Evolutionary conservation across 768 basidiomycete species (phyloP).

Genomic region (Pulveroboletus ravenelii): DNA sequence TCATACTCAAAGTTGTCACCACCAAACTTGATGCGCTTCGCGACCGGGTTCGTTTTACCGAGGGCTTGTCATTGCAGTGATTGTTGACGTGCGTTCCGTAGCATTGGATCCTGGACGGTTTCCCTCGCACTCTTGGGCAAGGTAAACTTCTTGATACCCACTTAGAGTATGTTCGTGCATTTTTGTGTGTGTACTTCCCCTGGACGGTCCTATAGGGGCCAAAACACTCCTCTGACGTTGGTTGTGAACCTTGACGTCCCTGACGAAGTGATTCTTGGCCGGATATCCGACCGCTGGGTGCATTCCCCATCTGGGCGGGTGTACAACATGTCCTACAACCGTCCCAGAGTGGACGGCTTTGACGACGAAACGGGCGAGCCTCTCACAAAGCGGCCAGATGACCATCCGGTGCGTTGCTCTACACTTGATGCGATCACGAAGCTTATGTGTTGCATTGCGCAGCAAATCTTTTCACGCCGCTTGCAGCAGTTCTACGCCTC

Average conservation of each 20-base stretch:
- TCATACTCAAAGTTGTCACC: constrained; percentile 74
- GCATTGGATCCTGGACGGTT: constrained; percentile 93
- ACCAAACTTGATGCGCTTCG: constrained; percentile 62
- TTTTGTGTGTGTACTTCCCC: not conserved
- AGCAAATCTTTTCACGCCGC: constrained; percentile 79
- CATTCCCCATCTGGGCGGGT: constrained; percentile 85
- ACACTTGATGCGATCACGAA: constrained; percentile 1
- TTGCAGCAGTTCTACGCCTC: constrained; percentile 71
- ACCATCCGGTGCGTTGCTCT: constrained; percentile 67
- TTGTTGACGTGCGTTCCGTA: constrained; percentile 24
- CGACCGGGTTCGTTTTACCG: constrained; percentile 49
- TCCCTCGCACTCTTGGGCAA: constrained; percentile 86
- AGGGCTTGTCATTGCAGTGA: not conserved
- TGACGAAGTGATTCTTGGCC: constrained; percentile 76
- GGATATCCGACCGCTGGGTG: constrained; percentile 88
- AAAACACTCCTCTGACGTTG: constrained; percentile 65
- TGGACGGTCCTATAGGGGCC: constrained; percentile 40
- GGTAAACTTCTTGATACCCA: constrained; percentile 73
- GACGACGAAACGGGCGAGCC: constrained; percentile 88
- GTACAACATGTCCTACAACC: constrained; percentile 88
- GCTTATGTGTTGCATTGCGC: constrained; percentile 5
- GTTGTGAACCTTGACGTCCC: constrained; percentile 87
- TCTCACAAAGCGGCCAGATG: constrained; percentile 83
- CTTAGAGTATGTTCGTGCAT: constrained; percentile 48
- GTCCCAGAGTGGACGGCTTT: constrained; percentile 68